Evolutionary conservation across 176 grass and related monocot species (phyloP), one percentile per base, ranked within the genome.

Genomic region (Oryza punctata): DNA sequence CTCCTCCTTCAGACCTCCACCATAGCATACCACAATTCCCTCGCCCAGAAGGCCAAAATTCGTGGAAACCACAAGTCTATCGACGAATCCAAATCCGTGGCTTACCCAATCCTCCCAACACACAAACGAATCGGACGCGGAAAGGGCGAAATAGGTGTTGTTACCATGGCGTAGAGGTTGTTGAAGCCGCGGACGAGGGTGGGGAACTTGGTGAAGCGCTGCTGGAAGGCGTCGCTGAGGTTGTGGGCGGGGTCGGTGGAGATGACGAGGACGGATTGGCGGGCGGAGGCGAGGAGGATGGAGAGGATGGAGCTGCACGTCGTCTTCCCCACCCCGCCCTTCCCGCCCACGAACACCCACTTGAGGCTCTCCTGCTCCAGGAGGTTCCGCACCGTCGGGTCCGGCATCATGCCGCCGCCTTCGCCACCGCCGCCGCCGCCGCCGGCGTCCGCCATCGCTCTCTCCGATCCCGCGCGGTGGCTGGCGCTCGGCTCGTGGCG

Each of bases 211-310:
- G 97, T 96, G 83, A 99, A 99, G 66, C 97, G 93, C 83, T 99
- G 97, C 85, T 99, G 91, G 86, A 99, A 99, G 49, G 97, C 93
- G 85, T 99, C 97, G 89, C 93, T 96, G 81, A 99, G 91, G 84
- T 99, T 99, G 82, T 99, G 97, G 6, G 97, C 97, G 41, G 97
- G 97, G 84, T 99, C 97, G 85, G 97, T 99, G 87, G 97, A 99
- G 85, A 99, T 99, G 73, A 99, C 67, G 71, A 99, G 97, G 35
- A 99, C 97, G 50, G 97, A 99, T 61, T 85, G 89, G 78, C 97
- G 97, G 16, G 88, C 93, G 83, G 82, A 73, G 47, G 97, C 85
- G 50, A 99, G 97, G 72, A 96, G 88, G 73, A 99, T 89, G 65
- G 97, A 92, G 49, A 99, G 59, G 70, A 99, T 96, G 80, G 97